phyloP scores from a whole-genome alignment of 2,329 filamentous ascomycete genomes.

The Pseudofabraea citricarpa region DNA sequence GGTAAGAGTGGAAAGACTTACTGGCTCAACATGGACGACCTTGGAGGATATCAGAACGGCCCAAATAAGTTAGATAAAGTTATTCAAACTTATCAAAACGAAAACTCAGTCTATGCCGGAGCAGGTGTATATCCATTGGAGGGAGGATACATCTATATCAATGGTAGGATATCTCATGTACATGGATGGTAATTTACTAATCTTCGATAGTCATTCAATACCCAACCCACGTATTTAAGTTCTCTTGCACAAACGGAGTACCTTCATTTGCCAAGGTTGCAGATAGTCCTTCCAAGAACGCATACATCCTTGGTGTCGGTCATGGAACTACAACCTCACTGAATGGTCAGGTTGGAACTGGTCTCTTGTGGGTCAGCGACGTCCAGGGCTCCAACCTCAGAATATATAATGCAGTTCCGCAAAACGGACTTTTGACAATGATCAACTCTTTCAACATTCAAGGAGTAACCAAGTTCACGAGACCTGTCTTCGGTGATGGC shows the following conservation, averaged over 20 bases:
- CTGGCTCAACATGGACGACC: constrained; percentile 41
- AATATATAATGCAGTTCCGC: constrained; percentile 47
- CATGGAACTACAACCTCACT: constrained; percentile 53
- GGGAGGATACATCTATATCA: constrained; percentile 45
- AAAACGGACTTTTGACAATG: constrained; percentile 39
- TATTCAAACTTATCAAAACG: constrained; percentile 39
- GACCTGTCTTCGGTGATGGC: constrained; percentile 53
- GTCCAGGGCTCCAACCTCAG: constrained; percentile 47
- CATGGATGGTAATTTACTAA: constrained; percentile 4
- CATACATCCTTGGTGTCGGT: constrained; percentile 49
- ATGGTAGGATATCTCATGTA: constrained; percentile 15
- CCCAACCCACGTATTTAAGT: constrained; percentile 52
- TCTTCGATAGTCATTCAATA: constrained; percentile 40
- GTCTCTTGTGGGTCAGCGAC: constrained; percentile 51
- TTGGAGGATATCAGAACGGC: constrained; percentile 44
- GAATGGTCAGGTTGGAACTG: constrained; percentile 47
- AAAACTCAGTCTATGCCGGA: constrained; percentile 43
- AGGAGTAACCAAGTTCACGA: constrained; percentile 50
- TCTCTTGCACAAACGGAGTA: constrained; percentile 45
- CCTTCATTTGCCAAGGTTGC: constrained; percentile 50
- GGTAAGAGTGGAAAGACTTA: constrained; percentile 47
- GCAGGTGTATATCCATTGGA: constrained; percentile 41
- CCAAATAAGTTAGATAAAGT: constrained; percentile 36
- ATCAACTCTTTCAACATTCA: constrained; percentile 47
- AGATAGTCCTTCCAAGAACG: constrained; percentile 43